These are phyloP conservation scores for Phytopythium oedochilum DNA, from an alignment of 352 stramenopile genomes.

Conservation along the genomic window DNA sequence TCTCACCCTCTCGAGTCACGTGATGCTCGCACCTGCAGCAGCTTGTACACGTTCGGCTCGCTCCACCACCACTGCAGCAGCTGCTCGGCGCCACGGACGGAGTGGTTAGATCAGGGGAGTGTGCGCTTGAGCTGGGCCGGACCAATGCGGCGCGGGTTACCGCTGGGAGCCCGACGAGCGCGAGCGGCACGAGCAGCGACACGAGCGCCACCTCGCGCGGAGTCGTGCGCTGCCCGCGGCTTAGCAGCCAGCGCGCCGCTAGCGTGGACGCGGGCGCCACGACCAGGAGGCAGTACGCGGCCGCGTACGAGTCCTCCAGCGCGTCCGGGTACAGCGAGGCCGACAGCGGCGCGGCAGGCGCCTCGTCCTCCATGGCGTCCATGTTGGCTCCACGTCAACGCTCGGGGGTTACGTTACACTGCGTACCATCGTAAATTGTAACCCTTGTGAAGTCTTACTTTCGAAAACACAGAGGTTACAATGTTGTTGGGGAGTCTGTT, in stretches of 20 bases:
- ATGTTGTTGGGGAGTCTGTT: too few species aligned
- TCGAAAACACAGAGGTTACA: too few species aligned
- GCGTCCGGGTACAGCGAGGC: constrained; percentile 43
- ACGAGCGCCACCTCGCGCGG: constrained; percentile 32
- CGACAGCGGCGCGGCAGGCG: constrained; percentile 24
- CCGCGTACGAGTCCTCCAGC: constrained; percentile 32
- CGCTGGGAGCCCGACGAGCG: constrained; percentile 34
- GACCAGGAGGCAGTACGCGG: constrained; percentile 40
- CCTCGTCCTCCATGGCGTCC: background rate
- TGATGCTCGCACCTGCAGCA: constrained; percentile 6
- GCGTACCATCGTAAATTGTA: too few species aligned
- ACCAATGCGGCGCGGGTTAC: constrained; percentile 10
- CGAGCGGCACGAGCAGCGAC: constrained; percentile 32
- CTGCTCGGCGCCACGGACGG: background rate
- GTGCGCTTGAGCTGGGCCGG: too few species aligned
- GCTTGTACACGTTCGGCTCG: constrained; percentile 28
- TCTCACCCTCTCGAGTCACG: too few species aligned
- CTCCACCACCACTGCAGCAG: constrained; percentile 15
- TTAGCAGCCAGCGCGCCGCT: constrained; percentile 25
- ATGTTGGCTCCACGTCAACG: too few species aligned
- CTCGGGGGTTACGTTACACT: too few species aligned
- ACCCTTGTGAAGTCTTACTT: too few species aligned
- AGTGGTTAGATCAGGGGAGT: too few species aligned
- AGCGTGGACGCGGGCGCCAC: constrained; percentile 35
- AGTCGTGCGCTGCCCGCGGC: constrained; percentile 37